A percentile compares a stretch with the other conserved stretches of the same genome.
phyloP scores from a whole-genome alignment of 345 rosid species.

The thale cress (Arabidopsis thaliana) region TAIR10.1 NC_003074.8:1059001-1059500 shows the following conservation, averaged over 20 bases:
- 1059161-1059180: constrained; percentile 31
- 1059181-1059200: not conserved
- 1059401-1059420: not conserved
- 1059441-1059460: not conserved
- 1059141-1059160: not conserved
- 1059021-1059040: no score
- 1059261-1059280: constrained; percentile 25
- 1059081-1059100: not conserved
- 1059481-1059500: no score
- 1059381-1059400: not conserved
- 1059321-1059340: not conserved
- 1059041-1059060: no score
- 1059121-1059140: constrained; percentile 12
- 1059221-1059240: not conserved
- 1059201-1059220: constrained; percentile 12
- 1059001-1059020: no score
- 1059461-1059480: not conserved
- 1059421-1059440: not conserved
- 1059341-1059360: not conserved
- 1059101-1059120: constrained; percentile 7
- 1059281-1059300: not conserved
- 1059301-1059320: constrained; percentile 3
- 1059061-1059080: not conserved
- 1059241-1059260: constrained; percentile 32
- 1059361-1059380: constrained; percentile 6